A percentile compares a stretch with the other conserved stretches of the same genome.
These are phyloP conservation scores for Epichloe gansuensis DNA, from an alignment of 2,329 filamentous ascomycete genomes.

Conservation along the genomic window DNA sequence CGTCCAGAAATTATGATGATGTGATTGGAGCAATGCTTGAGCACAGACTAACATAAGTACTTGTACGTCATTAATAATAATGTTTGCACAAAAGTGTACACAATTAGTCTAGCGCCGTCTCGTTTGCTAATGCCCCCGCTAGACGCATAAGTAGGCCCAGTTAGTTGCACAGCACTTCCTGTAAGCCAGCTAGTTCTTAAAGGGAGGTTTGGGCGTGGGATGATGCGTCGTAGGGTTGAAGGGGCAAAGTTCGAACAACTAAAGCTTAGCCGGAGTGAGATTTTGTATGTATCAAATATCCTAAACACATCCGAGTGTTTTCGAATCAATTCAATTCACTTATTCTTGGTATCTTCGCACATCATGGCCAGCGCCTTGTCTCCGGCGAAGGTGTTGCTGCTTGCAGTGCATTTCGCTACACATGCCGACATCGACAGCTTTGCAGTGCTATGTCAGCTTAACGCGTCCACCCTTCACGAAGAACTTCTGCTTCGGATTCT, in stretches of 20 bases:
- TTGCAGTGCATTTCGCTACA: conserved; percentile 58
- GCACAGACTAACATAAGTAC: neutral
- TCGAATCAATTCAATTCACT: neutral
- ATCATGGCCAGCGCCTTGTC: conserved; percentile 31
- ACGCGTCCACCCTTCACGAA: conserved; percentile 45
- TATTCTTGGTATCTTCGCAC: neutral
- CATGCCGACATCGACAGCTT: conserved; percentile 52
- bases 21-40: neutral
- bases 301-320: neutral
- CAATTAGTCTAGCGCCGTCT: neutral
- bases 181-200: neutral
- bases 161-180: neutral
- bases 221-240: neutral
- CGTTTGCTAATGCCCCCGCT: neutral
- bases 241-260: neutral
- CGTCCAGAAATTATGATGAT: neutral
- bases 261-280: neutral
- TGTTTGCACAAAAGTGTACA: neutral
- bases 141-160: neutral
- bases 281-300: neutral
- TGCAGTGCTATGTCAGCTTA: conserved; percentile 42
- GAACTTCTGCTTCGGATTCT: conserved; percentile 60
- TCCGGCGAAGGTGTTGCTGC: conserved; percentile 55
- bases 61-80: neutral
- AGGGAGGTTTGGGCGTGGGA: neutral